Evolutionary conservation across 2,329 filamentous ascomycete species (phyloP).

Genomic region (Chaetothyriales sp.): DNA sequence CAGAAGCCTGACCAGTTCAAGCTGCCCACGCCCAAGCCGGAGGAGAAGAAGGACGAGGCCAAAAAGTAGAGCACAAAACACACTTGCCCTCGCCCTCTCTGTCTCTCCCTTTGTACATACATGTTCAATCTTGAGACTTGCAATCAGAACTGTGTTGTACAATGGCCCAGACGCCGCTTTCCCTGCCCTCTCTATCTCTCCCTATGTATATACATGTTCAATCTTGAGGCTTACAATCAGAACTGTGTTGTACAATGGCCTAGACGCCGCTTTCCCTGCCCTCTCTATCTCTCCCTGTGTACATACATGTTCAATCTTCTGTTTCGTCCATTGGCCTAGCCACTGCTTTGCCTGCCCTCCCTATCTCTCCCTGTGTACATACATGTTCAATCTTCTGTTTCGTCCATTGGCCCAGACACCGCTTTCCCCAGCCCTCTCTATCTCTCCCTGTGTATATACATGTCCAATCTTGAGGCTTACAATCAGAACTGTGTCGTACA

Average conservation of each 20-base stretch:
- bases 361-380: neutral
- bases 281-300: no score
- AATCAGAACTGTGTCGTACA: neutral
- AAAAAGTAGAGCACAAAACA: constrained; percentile 47
- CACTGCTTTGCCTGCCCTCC: neutral
- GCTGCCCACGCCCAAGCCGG: constrained; percentile 86
- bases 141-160: no score
- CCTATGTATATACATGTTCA: neutral
- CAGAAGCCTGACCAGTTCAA: constrained; percentile 80
- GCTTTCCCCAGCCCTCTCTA: neutral
- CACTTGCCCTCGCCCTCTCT: neutral
- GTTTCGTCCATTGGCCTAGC: no score
- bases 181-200: neutral
- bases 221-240: neutral
- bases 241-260: neutral
- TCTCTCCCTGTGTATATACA: neutral
- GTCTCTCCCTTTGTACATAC: neutral
- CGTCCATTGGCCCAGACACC: no score
- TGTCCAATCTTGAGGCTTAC: neutral
- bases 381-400: no score
- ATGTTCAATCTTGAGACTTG: no score
- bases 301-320: no score
- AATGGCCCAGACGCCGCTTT: no score
- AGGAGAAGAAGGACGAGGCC: constrained; percentile 68
- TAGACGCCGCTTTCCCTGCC: neutral